Percentiles rank a stretch among this genome's conserved stretches.
Conservation (phyloP, 768 basidiomycete species). For the Gautieria morchelliformis region DNA sequence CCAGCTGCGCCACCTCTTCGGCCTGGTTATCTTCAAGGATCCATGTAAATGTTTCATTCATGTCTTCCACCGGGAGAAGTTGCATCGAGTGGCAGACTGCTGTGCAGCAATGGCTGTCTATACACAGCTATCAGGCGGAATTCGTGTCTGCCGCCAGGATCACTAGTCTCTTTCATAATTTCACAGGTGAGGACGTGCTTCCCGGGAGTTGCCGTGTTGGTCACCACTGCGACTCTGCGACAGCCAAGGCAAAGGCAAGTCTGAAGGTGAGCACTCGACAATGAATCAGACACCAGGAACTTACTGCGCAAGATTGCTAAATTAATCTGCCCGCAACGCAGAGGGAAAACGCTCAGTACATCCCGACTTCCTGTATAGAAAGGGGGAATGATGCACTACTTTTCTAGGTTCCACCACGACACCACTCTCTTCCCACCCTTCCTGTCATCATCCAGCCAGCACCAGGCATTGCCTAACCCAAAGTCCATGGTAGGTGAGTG, state of each 20-base stretch:
- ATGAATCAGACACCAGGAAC: background rate
- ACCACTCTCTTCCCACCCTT: background rate
- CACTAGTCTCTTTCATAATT: background rate
- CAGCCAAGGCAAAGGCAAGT: background rate
- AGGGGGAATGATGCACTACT: background rate
- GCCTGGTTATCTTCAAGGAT: too few species aligned
- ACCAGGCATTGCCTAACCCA: conserved; percentile 7
- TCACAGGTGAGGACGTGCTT: conserved; percentile 4
- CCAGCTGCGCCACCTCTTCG: too few species aligned
- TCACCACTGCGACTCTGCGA: background rate
- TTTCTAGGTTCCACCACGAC: conserved; percentile 5
- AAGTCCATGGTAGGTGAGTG: too few species aligned
- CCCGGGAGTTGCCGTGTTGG: background rate
- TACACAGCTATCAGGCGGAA: conserved; percentile 6
- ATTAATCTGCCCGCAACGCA: background rate
- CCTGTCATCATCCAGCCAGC: conserved; percentile 9
- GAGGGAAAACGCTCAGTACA: background rate
- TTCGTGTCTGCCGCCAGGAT: conserved; percentile 5
- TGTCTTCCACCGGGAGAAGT: too few species aligned
- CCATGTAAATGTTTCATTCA: too few species aligned
- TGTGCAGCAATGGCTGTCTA: too few species aligned
- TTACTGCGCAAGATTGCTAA: conserved; percentile 1
- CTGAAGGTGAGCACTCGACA: background rate
- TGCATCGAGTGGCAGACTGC: too few species aligned
- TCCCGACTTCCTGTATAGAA: background rate